These are phyloP conservation scores for Ogataea parapolymorpha DNA, from an alignment of 805 yeast genomes.

Conservation along the genomic window DNA sequence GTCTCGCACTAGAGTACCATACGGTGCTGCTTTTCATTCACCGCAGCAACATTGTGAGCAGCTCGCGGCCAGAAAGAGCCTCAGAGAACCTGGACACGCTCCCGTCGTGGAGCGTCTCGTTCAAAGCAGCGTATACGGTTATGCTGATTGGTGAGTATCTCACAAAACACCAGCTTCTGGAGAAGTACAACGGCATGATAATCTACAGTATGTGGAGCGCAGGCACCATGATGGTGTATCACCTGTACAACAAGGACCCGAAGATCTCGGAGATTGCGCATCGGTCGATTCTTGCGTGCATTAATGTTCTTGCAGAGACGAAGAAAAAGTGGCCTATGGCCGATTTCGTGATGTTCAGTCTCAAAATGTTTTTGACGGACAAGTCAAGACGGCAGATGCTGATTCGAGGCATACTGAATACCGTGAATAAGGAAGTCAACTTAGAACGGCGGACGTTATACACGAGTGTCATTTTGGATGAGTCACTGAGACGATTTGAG, in stretches of 20 bases:
- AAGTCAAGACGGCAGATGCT: conserved; percentile 24
- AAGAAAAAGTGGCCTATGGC: conserved; percentile 55
- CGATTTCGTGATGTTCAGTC: conserved; percentile 46
- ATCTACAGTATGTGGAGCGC: conserved; percentile 60
- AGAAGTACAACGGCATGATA: conserved; percentile 24
- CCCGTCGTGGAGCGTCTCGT: conserved; percentile 77
- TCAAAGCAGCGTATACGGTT: conserved; percentile 77
- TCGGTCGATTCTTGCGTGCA: conserved; percentile 21
- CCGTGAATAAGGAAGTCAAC: conserved; percentile 11
- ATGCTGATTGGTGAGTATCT: conserved; percentile 59
- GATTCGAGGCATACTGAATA: conserved; percentile 20
- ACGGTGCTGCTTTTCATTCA: conserved; percentile 66
- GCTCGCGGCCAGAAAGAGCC: conserved; percentile 12
- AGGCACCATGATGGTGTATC: conserved; percentile 67
- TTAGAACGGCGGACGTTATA: not conserved
- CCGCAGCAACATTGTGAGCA: conserved; percentile 56
- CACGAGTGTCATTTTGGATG: conserved; percentile 11
- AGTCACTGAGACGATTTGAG: conserved; percentile 6
- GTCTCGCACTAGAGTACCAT: conserved; percentile 65
- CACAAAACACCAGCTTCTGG: conserved; percentile 52
- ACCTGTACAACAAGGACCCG: conserved; percentile 38
- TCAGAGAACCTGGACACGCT: conserved; percentile 42
- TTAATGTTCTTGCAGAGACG: conserved; percentile 35
- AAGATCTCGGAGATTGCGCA: conserved; percentile 25
- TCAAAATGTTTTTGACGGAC: conserved; percentile 41